phyloP scores from a whole-genome alignment of 148 eudicot genomes.

The Limonium bicolor region DNA sequence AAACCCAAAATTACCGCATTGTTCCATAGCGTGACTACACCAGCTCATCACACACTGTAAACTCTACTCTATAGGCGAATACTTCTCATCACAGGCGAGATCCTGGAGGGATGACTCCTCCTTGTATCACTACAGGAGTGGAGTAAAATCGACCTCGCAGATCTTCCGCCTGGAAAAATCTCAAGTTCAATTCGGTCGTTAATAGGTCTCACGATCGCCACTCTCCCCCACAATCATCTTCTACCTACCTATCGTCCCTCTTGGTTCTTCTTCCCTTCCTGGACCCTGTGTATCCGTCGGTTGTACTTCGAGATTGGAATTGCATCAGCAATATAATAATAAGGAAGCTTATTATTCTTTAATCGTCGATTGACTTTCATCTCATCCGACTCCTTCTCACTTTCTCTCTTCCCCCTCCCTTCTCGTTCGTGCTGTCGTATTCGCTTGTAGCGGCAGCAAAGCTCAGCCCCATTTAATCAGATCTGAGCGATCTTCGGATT shows the following conservation, averaged over 20 bases:
- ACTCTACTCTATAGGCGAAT: too few species aligned
- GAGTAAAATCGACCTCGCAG: too few species aligned
- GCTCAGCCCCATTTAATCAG: conserved; percentile 5
- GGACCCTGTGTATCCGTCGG: neutral
- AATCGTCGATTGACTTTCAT: neutral
- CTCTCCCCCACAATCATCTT: conserved; percentile 4
- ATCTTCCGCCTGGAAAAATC: too few species aligned
- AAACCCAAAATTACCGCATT: too few species aligned
- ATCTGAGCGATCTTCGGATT: conserved; percentile 6
- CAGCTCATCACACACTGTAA: too few species aligned
- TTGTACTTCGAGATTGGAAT: neutral
- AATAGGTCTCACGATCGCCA: conserved; percentile 6
- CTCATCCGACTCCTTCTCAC: neutral
- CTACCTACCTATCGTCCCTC: neutral
- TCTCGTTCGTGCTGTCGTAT: too few species aligned
- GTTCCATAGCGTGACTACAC: too few species aligned
- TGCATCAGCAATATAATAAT: neutral
- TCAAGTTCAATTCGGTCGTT: conserved; percentile 4
- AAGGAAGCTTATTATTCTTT: neutral
- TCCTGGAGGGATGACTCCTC: too few species aligned
- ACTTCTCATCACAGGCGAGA: too few species aligned
- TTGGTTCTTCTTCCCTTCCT: neutral
- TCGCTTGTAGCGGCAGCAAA: conserved; percentile 1
- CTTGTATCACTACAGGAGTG: too few species aligned
- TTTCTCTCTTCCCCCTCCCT: too few species aligned